Evolutionary conservation across 2,329 filamentous ascomycete species (phyloP).

Genomic region (Phyllosticta citrichinensis): DNA sequence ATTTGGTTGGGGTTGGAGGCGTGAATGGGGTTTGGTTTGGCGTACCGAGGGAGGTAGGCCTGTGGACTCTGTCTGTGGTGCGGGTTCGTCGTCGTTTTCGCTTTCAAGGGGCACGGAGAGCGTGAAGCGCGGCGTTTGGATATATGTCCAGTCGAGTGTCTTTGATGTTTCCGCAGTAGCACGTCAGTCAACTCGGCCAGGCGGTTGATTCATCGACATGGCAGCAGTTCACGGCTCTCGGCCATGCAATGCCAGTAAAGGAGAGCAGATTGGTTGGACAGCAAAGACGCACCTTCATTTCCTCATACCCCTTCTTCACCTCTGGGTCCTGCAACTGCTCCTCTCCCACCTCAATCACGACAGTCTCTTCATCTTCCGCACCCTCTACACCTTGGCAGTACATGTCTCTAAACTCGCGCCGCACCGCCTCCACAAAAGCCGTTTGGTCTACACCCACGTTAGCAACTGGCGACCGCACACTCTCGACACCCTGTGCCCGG

Average conservation of each 20-base stretch:
- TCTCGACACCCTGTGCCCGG: slow-evolving; percentile 77
- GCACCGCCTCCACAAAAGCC: slow-evolving; percentile 36
- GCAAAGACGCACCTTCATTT: slow-evolving; percentile 33
- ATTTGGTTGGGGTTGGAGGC: background rate
- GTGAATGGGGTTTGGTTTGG: slow-evolving; percentile 3
- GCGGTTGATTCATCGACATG: background rate
- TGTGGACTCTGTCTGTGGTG: slow-evolving; percentile 40
- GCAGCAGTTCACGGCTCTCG: slow-evolving; percentile 2
- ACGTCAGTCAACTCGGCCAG: background rate
- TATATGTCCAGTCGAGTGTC: slow-evolving; percentile 67
- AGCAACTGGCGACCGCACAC: slow-evolving; percentile 72
- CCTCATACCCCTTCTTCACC: slow-evolving; percentile 52
- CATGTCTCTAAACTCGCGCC: slow-evolving; percentile 52
- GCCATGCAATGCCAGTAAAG: slow-evolving; percentile 14
- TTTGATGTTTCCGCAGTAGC: slow-evolving; percentile 17
- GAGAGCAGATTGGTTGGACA: background rate
- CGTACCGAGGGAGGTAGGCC: slow-evolving; percentile 40
- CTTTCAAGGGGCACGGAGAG: slow-evolving; percentile 30
- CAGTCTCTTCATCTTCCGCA: slow-evolving; percentile 24
- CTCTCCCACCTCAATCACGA: slow-evolving; percentile 42
- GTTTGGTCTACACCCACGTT: slow-evolving; percentile 57
- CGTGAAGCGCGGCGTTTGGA: slow-evolving; percentile 76
- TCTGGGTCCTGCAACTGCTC: slow-evolving; percentile 40
- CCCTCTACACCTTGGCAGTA: slow-evolving; percentile 39
- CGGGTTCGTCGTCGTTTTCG: background rate